Evolutionary conservation across 768 basidiomycete species (phyloP), one percentile per base, ranked within the genome.

Genomic region (Scleroderma citrinum): DNA sequence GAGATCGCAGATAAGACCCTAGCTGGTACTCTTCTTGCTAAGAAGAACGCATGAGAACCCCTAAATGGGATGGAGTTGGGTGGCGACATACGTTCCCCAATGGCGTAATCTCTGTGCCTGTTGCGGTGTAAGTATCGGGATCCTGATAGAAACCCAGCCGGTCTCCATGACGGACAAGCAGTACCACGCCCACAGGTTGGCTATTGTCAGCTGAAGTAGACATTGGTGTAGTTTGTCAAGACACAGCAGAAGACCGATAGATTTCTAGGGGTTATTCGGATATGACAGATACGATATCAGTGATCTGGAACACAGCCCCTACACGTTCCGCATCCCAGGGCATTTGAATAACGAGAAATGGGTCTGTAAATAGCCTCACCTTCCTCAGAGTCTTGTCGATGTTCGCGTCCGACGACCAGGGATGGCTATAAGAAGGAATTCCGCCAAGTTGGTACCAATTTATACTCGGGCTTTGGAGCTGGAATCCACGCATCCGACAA

Each of bases 121-220:
- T 76, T 7, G 81, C 71, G 16, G 74, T 71, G 59, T 85, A 85
- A 1, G 77, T 76, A 2, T 63, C 68, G 7, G 82, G 81, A 57
- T 71, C 64, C 61, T 85, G 84, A 62, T 83, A 86, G 58, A 85
- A 85, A 0, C 81, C 82, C 63, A 68, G 66, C 34, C 81, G 77
- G 59, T 83, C 82, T 12, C 81, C 81, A 54, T 83, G 82, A 47
- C 82, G 74, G 30, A 73, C 60, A 44, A 83, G 61, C 35, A 83
- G 59, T n/a, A 83, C 73, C 20, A 76, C 78, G 37, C 82, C 81
- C 7, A 83, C 64, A 23, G 82, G 55, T 48, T 68, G 63, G 51
- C 62, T 61, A 49, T 65, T 56, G 44, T 58, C 46, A 30, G 53
- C 38, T 14, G 48, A 41, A 35, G 46, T 41, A 19, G 54, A 56